These are phyloP conservation scores for Pseudocercospora cruenta DNA, from an alignment of 2,329 filamentous ascomycete species.

Conservation along the genomic window DNA sequence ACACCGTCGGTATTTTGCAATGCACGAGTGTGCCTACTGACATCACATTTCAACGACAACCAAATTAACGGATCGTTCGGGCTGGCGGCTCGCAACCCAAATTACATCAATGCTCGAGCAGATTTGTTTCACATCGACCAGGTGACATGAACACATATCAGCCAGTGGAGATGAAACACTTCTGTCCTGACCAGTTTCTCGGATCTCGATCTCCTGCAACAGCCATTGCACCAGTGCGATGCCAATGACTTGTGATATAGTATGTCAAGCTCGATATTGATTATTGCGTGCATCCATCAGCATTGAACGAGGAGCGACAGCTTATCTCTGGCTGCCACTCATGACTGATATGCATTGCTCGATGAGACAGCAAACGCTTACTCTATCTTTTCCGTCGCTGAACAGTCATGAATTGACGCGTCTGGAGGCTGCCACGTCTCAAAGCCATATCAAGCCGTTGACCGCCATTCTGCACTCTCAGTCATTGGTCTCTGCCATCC, in stretches of 20 bases:
- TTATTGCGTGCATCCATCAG: background rate
- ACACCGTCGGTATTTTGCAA: background rate
- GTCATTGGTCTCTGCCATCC: background rate
- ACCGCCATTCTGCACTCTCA: background rate
- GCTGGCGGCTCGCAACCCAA: conserved; percentile 1
- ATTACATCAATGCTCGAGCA: background rate
- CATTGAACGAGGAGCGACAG: background rate
- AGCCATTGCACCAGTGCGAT: background rate
- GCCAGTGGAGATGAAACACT: background rate
- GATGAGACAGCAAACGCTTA: no score
- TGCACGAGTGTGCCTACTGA: background rate
- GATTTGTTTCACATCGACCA: background rate
- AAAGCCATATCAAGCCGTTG: background rate
- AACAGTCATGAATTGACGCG: no score
- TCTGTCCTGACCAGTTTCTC: background rate
- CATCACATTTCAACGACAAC: background rate
- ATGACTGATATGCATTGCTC: no score
- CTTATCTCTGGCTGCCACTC: background rate
- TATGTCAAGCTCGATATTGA: background rate
- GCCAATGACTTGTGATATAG: background rate
- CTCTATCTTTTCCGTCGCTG: no score
- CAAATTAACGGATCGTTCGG: background rate
- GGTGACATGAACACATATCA: background rate
- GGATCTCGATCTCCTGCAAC: background rate
- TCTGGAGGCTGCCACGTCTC: no score